Evolutionary conservation across 2,329 filamentous ascomycete genomes (phyloP).

Genomic region (Aspergillus fijiensis): DNA sequence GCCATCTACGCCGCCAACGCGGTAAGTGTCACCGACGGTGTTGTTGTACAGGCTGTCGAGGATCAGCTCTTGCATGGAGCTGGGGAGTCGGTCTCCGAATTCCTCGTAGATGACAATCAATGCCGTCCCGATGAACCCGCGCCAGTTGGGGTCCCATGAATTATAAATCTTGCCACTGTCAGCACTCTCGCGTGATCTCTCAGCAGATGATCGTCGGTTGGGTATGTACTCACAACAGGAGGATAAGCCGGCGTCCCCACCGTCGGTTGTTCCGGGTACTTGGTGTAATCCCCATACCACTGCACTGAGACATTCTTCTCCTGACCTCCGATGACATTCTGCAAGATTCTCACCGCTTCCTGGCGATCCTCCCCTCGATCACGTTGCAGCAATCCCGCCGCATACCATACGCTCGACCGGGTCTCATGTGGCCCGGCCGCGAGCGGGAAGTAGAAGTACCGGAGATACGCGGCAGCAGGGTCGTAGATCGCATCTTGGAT

Average conservation of each 20-base stretch:
- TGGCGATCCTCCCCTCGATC: slow-evolving; percentile 52
- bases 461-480: slow-evolving; percentile 50
- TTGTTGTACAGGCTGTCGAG: slow-evolving; percentile 55
- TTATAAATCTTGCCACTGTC: slow-evolving; percentile 47
- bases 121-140: slow-evolving; percentile 61
- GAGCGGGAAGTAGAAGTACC: slow-evolving; percentile 46
- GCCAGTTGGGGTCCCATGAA: slow-evolving; percentile 65
- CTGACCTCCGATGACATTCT: slow-evolving; percentile 42
- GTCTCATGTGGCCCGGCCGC: slow-evolving; percentile 54
- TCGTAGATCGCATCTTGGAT: slow-evolving; percentile 60
- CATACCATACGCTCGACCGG: slow-evolving; percentile 60
- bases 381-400: slow-evolving; percentile 56
- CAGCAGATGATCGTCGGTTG: not conserved
- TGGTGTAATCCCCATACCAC: slow-evolving; percentile 51
- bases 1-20: slow-evolving; percentile 58
- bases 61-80: slow-evolving; percentile 46
- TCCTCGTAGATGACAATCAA: slow-evolving; percentile 61
- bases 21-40: slow-evolving; percentile 60
- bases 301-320: slow-evolving; percentile 52
- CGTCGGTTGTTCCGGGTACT: slow-evolving; percentile 51
- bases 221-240: slow-evolving; percentile 21
- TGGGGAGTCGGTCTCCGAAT: slow-evolving; percentile 49
- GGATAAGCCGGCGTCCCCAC: slow-evolving; percentile 54
- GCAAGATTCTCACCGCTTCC: slow-evolving; percentile 56
- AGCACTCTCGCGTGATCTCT: too few species aligned